phyloP scores from a whole-genome alignment of 2,329 filamentous ascomycete genomes.

The Drechslera avenae region DNA sequence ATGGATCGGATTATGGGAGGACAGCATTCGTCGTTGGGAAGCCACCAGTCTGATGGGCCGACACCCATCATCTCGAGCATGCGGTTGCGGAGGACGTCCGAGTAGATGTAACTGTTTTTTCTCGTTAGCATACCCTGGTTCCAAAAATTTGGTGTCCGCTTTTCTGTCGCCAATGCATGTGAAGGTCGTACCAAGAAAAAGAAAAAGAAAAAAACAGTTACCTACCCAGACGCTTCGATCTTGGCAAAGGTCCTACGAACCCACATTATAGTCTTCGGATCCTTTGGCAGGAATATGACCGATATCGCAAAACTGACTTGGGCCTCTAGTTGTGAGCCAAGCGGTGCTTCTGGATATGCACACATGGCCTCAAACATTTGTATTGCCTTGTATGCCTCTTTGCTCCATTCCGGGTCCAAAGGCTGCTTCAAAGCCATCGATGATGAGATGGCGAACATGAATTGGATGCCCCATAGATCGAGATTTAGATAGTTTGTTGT shows the following conservation, averaged over 20 bases:
- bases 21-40: conserved; percentile 79
- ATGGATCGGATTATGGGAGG: conserved; percentile 75
- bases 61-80: conserved; percentile 79
- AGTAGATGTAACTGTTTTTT: conserved; percentile 75
- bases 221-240: conserved; percentile 80
- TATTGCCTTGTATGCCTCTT: conserved; percentile 71
- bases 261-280: conserved; percentile 77
- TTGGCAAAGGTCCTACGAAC: conserved; percentile 76
- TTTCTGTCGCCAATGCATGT: not conserved
- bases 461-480: conserved; percentile 77
- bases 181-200: not conserved
- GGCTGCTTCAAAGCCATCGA: conserved; percentile 61
- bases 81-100: conserved; percentile 71
- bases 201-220: conserved; percentile 15
- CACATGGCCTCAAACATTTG: conserved; percentile 81
- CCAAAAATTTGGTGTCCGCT: too few species aligned
- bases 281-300: conserved; percentile 77
- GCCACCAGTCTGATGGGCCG: conserved; percentile 82
- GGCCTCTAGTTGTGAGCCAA: conserved; percentile 71
- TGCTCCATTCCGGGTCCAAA: conserved; percentile 59
- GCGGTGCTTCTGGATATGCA: conserved; percentile 70
- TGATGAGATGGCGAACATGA: conserved; percentile 81
- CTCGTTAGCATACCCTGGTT: conserved; percentile 13
- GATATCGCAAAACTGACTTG: conserved; percentile 79
- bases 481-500: conserved; percentile 74